Conservation (phyloP, 352 stramenopile genomes). For the Aphanomyces euteiches region DNA sequence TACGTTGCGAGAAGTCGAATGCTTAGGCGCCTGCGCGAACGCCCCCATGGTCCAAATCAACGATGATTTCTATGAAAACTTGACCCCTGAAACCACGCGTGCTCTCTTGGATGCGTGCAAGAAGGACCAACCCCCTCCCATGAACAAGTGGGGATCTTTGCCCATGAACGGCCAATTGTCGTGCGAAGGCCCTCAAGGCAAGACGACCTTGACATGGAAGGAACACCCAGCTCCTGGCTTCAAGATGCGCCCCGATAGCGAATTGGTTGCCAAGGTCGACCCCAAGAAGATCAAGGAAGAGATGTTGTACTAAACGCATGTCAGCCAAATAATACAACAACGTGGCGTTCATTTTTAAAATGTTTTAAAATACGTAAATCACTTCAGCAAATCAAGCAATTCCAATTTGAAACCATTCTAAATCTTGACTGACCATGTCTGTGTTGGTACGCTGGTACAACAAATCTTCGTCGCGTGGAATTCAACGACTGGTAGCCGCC, state of each 20-base stretch:
- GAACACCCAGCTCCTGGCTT: slow-evolving; percentile 80
- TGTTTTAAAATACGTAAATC: neutral
- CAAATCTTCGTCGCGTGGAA: no score
- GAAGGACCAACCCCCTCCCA: slow-evolving; percentile 84
- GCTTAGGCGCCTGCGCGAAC: slow-evolving; percentile 98
- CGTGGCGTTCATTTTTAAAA: neutral
- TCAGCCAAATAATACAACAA: neutral
- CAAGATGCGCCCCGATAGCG: slow-evolving; percentile 87
- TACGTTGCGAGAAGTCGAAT: slow-evolving; percentile 98
- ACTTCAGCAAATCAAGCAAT: neutral
- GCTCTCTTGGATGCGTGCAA: slow-evolving; percentile 97
- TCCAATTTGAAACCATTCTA: no score
- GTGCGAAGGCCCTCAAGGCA: slow-evolving; percentile 96
- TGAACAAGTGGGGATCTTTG: slow-evolving; percentile 98
- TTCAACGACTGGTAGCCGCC: no score
- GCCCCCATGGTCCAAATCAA: slow-evolving; percentile 99
- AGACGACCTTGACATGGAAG: slow-evolving; percentile 90
- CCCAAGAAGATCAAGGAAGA: slow-evolving; percentile 89
- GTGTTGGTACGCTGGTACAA: no score
- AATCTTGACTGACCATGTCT: no score
- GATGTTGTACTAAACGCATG: slow-evolving; percentile 71
- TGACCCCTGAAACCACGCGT: slow-evolving; percentile 96
- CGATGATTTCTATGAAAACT: slow-evolving; percentile 98
- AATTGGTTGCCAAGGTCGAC: slow-evolving; percentile 93
- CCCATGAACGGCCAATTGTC: slow-evolving; percentile 99